These are phyloP conservation scores for Termitomyces titanicus DNA, from an alignment of 768 basidiomycete species.

Conservation along the genomic window DNA sequence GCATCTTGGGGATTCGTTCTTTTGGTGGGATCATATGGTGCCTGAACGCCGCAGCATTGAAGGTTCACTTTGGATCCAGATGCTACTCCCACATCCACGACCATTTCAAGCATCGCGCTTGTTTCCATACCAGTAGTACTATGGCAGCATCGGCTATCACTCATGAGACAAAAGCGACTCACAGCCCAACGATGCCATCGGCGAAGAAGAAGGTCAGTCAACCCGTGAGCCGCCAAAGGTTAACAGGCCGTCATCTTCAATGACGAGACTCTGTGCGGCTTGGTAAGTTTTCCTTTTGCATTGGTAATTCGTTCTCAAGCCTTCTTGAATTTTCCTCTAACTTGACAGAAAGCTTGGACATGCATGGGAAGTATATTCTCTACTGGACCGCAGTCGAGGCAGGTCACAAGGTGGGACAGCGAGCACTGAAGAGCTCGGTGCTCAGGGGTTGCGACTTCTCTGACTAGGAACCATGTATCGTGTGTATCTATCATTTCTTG, in stretches of 20 bases:
- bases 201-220: too few species aligned
- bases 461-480: background rate
- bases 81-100: background rate
- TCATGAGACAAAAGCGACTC: too few species aligned
- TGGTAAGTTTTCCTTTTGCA: background rate
- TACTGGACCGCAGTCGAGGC: too few species aligned
- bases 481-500: too few species aligned
- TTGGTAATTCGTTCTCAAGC: background rate
- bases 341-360: background rate
- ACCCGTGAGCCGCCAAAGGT: too few species aligned
- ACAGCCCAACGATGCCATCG: too few species aligned
- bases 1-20: background rate
- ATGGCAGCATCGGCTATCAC: too few species aligned
- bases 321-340: background rate
- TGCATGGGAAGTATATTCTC: background rate
- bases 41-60: background rate
- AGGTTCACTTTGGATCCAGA: background rate
- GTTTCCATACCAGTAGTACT: too few species aligned
- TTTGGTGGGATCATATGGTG: background rate
- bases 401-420: too few species aligned
- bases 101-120: too few species aligned
- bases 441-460: too few species aligned
- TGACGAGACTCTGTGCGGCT: background rate
- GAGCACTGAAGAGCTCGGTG: background rate
- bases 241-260: too few species aligned